A percentile compares a stretch with the other conserved stretches of the same genome.
phyloP scores from a whole-genome alignment of 495 filamentous ascomycete species.

The Hypoxylon lienhwacheense region DNA sequence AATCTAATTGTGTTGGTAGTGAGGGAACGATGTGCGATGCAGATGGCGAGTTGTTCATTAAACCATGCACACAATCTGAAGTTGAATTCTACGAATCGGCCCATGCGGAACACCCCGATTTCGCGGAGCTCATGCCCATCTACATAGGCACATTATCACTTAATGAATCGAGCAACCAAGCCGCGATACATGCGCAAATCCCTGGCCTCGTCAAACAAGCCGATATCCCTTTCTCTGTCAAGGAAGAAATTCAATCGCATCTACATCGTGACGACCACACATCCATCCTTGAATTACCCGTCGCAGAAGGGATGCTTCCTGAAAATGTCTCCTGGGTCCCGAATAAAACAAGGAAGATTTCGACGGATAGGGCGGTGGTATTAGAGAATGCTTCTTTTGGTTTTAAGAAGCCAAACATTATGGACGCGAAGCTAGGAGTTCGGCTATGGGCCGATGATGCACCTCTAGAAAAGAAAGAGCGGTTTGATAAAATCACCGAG shows the following conservation, averaged over 20 bases:
- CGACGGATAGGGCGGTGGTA: conserved; percentile 78
- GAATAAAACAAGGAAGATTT: conserved; percentile 57
- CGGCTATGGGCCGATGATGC: conserved; percentile 87
- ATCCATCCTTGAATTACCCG: conserved; percentile 29
- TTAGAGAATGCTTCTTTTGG: conserved; percentile 83
- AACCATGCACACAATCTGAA: conserved; percentile 87
- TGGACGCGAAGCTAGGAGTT: conserved; percentile 89
- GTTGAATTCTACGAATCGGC: conserved; percentile 90
- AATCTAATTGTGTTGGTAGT: conserved; percentile 50
- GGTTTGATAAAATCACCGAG: conserved; percentile 76
- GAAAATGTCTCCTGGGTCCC: conserved; percentile 41
- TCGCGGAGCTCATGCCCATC: conserved; percentile 78
- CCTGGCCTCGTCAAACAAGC: conserved; percentile 49
- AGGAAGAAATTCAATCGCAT: conserved; percentile 45
- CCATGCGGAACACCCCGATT: conserved; percentile 61
- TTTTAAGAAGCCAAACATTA: conserved; percentile 84
- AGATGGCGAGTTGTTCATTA: conserved; percentile 86
- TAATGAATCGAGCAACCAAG: conserved; percentile 46
- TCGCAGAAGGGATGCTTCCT: conserved; percentile 16
- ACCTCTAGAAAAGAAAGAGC: conserved; percentile 69
- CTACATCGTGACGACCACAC: conserved; percentile 37
- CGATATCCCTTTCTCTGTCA: conserved; percentile 46
- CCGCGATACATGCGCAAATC: conserved; percentile 55
- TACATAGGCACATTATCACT: conserved; percentile 78
- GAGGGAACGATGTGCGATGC: conserved; percentile 87